Percentiles rank a stretch among this genome's conserved stretches.
Evolutionary conservation across 1,139 yeast species (phyloP).

Genomic region (Wickerhamiella pararugosa): DNA sequence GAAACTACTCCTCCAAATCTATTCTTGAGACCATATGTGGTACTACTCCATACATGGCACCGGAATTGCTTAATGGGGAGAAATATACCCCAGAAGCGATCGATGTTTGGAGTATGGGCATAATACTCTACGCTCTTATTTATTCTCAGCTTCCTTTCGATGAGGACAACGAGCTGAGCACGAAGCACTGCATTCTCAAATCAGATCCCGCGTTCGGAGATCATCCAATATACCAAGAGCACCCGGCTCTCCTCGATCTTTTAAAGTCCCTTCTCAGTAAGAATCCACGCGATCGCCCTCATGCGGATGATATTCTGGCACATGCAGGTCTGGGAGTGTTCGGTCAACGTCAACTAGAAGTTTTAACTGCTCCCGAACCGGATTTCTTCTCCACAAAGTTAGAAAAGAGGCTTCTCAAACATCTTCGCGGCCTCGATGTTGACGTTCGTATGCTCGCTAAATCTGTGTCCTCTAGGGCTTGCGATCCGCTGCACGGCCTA

Average conservation of each 20-base stretch:
- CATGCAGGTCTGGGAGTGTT: constrained; percentile 39
- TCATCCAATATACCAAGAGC: constrained; percentile 18
- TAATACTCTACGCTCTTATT: constrained; percentile 77
- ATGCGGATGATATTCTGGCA: constrained; percentile 42
- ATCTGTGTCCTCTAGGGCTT: constrained; percentile 44
- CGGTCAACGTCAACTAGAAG: constrained; percentile 31
- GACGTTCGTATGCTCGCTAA: constrained; percentile 49
- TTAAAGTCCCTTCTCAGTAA: constrained; percentile 45
- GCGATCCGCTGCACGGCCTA: constrained; percentile 72
- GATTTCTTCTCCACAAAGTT: constrained; percentile 40
- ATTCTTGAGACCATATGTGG: constrained; percentile 80
- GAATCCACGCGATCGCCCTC: constrained; percentile 51
- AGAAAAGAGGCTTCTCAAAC: constrained; percentile 53
- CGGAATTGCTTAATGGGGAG: constrained; percentile 57
- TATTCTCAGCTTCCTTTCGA: constrained; percentile 89
- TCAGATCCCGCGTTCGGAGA: constrained; percentile 44
- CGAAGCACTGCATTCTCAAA: constrained; percentile 45
- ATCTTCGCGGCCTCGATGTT: constrained; percentile 48
- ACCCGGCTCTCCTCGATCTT: constrained; percentile 36
- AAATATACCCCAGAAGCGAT: constrained; percentile 68
- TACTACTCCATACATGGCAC: constrained; percentile 93
- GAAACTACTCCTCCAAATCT: constrained; percentile 51
- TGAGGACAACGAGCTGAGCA: constrained; percentile 53
- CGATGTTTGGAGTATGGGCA: constrained; percentile 89
- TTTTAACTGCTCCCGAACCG: constrained; percentile 27